Evolutionary conservation across 768 basidiomycete genomes (phyloP).

Genomic region (Crucibulum laeve): DNA sequence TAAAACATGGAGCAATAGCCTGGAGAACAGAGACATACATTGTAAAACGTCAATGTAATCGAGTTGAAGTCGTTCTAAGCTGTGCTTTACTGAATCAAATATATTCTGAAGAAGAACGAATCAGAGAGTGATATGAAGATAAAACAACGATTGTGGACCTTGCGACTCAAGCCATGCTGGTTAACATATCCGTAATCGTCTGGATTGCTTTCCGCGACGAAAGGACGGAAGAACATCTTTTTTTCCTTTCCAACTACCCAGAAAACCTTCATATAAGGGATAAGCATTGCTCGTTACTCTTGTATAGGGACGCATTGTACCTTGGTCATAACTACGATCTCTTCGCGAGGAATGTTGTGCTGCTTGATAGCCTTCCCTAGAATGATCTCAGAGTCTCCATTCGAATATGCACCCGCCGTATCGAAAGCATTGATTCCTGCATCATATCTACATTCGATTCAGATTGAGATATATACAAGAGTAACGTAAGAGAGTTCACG

Average conservation of each 20-base stretch:
- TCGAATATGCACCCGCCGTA: conserved; percentile 59
- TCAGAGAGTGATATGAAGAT: neutral
- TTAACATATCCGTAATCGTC: conserved; percentile 49
- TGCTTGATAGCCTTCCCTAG: conserved; percentile 72
- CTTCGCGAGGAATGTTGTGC: conserved; percentile 61
- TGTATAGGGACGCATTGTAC: too few species aligned
- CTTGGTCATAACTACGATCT: conserved; percentile 78
- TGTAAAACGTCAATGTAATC: conserved; percentile 77
- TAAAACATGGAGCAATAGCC: conserved; percentile 8
- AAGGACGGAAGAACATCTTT: conserved; percentile 1
- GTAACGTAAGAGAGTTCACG: neutral
- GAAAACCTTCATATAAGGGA: conserved; percentile 3
- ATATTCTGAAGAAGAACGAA: conserved; percentile 46
- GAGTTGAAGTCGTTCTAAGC: conserved; percentile 61
- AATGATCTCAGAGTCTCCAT: conserved; percentile 60
- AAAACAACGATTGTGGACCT: conserved; percentile 10
- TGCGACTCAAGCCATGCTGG: conserved; percentile 37
- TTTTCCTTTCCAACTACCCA: neutral
- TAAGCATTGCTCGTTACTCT: conserved; percentile 29
- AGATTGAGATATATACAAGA: neutral
- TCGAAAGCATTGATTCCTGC: conserved; percentile 64
- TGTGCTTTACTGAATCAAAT: conserved; percentile 60
- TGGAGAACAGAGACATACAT: conserved; percentile 30
- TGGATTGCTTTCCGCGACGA: conserved; percentile 3
- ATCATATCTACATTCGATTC: conserved; percentile 38